A percentile compares a stretch with the other conserved stretches of the same genome.
Evolutionary conservation across 306 rosid species (phyloP).

Genomic region (Prunus mume): DNA sequence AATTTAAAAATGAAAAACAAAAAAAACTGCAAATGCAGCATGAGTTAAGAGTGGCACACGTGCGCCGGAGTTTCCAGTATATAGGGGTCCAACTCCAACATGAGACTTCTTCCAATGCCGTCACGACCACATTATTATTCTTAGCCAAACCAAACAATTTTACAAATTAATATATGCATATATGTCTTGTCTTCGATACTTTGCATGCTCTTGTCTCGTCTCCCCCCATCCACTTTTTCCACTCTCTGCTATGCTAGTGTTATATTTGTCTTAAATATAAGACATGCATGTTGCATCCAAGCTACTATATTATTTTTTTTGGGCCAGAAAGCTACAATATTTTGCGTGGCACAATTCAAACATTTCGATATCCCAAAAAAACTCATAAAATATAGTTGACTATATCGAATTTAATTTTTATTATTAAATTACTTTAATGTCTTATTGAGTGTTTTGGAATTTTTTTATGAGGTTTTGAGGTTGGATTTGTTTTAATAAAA

Average conservation of each 20-base stretch:
- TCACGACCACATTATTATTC: not conserved
- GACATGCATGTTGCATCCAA: not conserved
- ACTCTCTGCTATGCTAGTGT: not conserved
- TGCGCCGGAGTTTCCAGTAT: conserved; percentile 24
- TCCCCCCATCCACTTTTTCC: conserved; percentile 23
- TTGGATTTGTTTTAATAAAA: too few relatives aligned
- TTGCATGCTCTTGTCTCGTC: conserved; percentile 47
- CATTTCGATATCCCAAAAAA: not conserved
- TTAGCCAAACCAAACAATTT: not conserved
- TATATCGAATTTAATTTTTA: too few relatives aligned
- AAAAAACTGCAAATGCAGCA: not conserved
- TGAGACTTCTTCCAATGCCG: conserved; percentile 28
- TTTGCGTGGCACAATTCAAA: not conserved
- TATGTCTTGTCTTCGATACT: conserved; percentile 28
- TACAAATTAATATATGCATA: not conserved
- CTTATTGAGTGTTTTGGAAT: too few relatives aligned
- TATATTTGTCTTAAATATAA: not conserved
- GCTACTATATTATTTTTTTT: not conserved
- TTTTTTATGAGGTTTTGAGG: too few relatives aligned
- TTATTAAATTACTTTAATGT: too few relatives aligned
- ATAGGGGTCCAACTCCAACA: conserved; percentile 9
- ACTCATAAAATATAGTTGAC: too few relatives aligned
- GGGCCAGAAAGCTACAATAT: too few relatives aligned
- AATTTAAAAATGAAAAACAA: not conserved
- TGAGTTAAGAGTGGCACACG: conserved; percentile 13